phyloP scores from a whole-genome alignment of 2,329 filamentous ascomycete genomes.

The Nemania sp. region DNA sequence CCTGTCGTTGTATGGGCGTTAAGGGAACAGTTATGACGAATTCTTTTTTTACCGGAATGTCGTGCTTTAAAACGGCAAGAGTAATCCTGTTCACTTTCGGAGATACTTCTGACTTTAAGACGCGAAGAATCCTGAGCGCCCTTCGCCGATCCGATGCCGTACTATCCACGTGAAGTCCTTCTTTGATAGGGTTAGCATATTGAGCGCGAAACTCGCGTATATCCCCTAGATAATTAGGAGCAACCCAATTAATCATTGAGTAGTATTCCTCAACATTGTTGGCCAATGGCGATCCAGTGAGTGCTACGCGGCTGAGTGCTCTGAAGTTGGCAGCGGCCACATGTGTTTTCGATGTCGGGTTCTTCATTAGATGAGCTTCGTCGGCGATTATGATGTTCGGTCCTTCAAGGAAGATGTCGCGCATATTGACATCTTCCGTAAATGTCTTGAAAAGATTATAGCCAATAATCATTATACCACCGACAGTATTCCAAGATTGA shows the following conservation, averaged over 20 bases:
- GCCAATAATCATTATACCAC: slow-evolving; percentile 77
- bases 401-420: slow-evolving; percentile 54
- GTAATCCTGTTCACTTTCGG: slow-evolving; percentile 80
- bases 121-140: slow-evolving; percentile 68
- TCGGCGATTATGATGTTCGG: slow-evolving; percentile 80
- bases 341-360: slow-evolving; percentile 56
- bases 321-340: slow-evolving; percentile 60
- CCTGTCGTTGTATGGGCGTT: slow-evolving; percentile 63
- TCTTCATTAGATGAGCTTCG: slow-evolving; percentile 83
- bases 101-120: slow-evolving; percentile 70
- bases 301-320: slow-evolving; percentile 73
- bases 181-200: slow-evolving; percentile 74
- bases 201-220: slow-evolving; percentile 67
- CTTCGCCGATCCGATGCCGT: slow-evolving; percentile 54
- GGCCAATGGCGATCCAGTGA: slow-evolving; percentile 84
- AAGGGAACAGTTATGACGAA: slow-evolving; percentile 78
- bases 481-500: slow-evolving; percentile 61
- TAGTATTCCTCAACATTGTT: slow-evolving; percentile 86
- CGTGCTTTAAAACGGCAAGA: slow-evolving; percentile 63
- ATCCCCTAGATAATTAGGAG: slow-evolving; percentile 75
- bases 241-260: slow-evolving; percentile 85
- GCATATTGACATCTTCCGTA: slow-evolving; percentile 30
- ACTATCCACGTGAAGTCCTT: slow-evolving; percentile 71
- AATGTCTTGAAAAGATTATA: slow-evolving; percentile 67
- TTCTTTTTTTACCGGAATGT: slow-evolving; percentile 76